These are phyloP conservation scores for Nitzschia palea DNA, from an alignment of 108 stramenopile species.

Conservation along the genomic window DNA sequence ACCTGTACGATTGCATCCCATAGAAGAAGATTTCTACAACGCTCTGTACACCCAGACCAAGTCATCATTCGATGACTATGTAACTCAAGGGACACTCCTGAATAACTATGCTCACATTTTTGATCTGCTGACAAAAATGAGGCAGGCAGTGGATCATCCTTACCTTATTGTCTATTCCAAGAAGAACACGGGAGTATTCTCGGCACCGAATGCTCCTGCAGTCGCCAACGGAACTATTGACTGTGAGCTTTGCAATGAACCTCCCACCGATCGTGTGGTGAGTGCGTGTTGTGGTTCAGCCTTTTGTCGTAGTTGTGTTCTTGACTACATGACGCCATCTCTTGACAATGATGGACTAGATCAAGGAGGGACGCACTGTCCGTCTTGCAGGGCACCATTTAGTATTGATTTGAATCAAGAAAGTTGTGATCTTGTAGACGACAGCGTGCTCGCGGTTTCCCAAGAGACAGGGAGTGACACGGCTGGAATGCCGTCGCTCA, in stretches of 20 bases:
- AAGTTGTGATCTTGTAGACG: constrained; percentile 57
- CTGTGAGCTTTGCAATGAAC: constrained; percentile 84
- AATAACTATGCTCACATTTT: constrained; percentile 99
- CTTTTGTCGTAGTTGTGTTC: constrained; percentile 80
- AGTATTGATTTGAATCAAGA: constrained; percentile 78
- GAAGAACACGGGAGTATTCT: constrained; percentile 17
- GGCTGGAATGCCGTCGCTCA: constrained; percentile 66
- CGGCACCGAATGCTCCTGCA: constrained; percentile 19
- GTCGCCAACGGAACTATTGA: constrained; percentile 72
- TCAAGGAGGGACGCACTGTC: constrained; percentile 54
- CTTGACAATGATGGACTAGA: constrained; percentile 24
- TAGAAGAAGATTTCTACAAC: constrained; percentile 98
- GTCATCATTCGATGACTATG: constrained; percentile 95
- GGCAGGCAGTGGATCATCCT: constrained; percentile 98
- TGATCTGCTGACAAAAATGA: constrained; percentile 91
- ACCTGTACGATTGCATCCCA: constrained; percentile 81
- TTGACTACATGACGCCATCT: constrained; percentile 74
- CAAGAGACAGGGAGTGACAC: constrained; percentile 10
- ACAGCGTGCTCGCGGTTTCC: constrained; percentile 39
- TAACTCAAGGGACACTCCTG: constrained; percentile 87
- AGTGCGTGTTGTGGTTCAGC: constrained; percentile 75
- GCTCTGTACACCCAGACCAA: constrained; percentile 96
- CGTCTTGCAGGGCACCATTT: constrained; percentile 77
- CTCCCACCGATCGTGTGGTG: constrained; percentile 73
- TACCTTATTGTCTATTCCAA: constrained; percentile 74